Evolutionary conservation across 345 rosid genomes (phyloP), one percentile per base, ranked within the genome.

Genomic region (Populus euphratica): DNA sequence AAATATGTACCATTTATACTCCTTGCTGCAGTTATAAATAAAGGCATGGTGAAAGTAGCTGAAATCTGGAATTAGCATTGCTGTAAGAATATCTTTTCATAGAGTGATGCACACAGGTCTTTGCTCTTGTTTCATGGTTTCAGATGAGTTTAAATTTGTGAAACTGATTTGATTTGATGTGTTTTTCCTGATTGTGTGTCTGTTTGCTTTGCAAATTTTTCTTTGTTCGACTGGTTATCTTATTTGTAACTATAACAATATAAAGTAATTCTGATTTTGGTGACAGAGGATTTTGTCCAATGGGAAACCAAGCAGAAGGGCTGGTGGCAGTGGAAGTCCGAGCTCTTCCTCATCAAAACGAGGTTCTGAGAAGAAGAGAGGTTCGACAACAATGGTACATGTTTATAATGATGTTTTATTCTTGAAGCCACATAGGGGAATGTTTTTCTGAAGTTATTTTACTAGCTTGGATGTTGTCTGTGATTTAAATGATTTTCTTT

Each of bases 281-380:
- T 73, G 69, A 56, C 87, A 91, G 95, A 84, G 88, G 67, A 81
- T 86, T 70, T 20, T 82, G 39, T 76, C 86, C 33, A 85, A 85
- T 76, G 86, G 86, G 59, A 91, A 90, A 81, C 63, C 64, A 18
- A 80, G 81, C 76, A 81, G 91, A 85, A 86, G 88, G 80, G 85
- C 88, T 69, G 81, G 71, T 82, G 82, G 89, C 71, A 74, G 82
- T 47, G 83, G 87, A 74, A 85, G 80, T 79, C 79, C 85, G 43
- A 69, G 87, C 73, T 89, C 91, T 71, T 81, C 76, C 35, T 75
- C 86, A 44, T 84, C 86, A 12, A 90, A 90, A 82, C 84, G 90
- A 68, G 86, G 83, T 74, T 87, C 88, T 82, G 92, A 88, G 54
- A 91, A 85, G 87, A 89, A 86, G 81, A 80, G 83, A 72, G 80